These are phyloP conservation scores for Gynostemma pentaphyllum DNA, from an alignment of 306 rosid genomes.

Conservation along the genomic window DNA sequence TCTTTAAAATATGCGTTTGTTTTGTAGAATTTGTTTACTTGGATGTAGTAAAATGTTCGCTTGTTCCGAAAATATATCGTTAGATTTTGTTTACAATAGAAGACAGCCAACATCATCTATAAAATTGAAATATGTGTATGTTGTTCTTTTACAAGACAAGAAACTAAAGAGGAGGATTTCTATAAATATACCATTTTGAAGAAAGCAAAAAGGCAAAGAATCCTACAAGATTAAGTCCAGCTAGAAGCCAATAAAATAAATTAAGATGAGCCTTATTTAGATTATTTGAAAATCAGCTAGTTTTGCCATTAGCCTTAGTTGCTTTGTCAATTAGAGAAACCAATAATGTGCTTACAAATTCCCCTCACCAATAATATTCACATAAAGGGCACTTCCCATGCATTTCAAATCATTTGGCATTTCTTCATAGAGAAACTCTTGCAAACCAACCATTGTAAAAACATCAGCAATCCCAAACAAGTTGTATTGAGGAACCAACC, in stretches of 20 bases:
- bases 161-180: no score
- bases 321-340: slow-evolving; percentile 25
- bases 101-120: no score
- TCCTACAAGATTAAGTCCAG: slow-evolving; percentile 21
- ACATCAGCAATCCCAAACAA: slow-evolving; percentile 35
- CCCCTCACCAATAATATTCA: slow-evolving; percentile 47
- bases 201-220: slow-evolving; percentile 11
- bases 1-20: no score
- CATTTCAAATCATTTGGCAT: slow-evolving; percentile 47
- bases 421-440: slow-evolving; percentile 63
- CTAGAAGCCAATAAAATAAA: slow-evolving; percentile 48
- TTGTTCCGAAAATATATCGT: no score
- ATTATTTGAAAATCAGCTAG: slow-evolving; percentile 47
- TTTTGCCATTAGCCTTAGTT: slow-evolving; percentile 16
- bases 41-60: no score
- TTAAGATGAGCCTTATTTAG: no score
- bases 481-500: slow-evolving; percentile 52
- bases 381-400: slow-evolving; percentile 44
- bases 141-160: no score
- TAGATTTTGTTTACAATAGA: no score
- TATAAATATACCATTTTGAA: slow-evolving; percentile 22
- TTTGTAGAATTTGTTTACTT: no score
- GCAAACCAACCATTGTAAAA: no score
- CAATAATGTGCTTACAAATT: slow-evolving; percentile 44
- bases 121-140: background rate